Evolutionary conservation across 768 basidiomycete genomes (phyloP).

Genomic region (Tricholoma saponaceum): DNA sequence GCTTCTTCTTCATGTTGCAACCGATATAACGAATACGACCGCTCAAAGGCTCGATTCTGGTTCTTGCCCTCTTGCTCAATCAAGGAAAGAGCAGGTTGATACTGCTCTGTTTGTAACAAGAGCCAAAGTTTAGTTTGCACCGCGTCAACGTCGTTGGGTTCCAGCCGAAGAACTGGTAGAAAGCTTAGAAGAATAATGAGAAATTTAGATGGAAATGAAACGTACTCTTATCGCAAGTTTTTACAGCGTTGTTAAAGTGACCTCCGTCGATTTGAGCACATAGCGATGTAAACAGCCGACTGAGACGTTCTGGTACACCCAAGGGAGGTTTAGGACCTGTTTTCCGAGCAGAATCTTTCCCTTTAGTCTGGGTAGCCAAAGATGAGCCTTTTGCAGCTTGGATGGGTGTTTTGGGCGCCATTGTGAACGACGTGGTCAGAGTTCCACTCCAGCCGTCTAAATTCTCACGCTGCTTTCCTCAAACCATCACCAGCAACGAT

Average conservation of each 20-base stretch:
- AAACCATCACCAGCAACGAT: slow-evolving; percentile 29
- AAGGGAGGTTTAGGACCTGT: slow-evolving; percentile 35
- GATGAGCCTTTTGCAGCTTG: slow-evolving; percentile 2
- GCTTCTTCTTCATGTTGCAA: slow-evolving; percentile 76
- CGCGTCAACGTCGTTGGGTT: slow-evolving; percentile 67
- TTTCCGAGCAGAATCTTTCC: slow-evolving; percentile 5
- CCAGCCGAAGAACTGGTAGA: slow-evolving; percentile 61
- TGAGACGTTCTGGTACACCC: slow-evolving; percentile 34
- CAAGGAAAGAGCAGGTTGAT: slow-evolving; percentile 61
- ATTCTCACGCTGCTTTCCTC: slow-evolving; percentile 31
- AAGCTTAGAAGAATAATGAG: neutral
- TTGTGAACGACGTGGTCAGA: slow-evolving; percentile 1
- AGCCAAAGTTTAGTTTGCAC: slow-evolving; percentile 83
- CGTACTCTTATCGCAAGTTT: slow-evolving; percentile 90
- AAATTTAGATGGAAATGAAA: slow-evolving; percentile 15
- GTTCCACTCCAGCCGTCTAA: neutral
- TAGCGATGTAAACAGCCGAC: slow-evolving; percentile 70
- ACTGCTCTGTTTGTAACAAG: slow-evolving; percentile 83
- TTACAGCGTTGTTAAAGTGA: slow-evolving; percentile 79
- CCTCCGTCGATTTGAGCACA: slow-evolving; percentile 90
- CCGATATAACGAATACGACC: slow-evolving; percentile 81
- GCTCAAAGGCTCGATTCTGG: slow-evolving; percentile 52
- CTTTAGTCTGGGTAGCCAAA: slow-evolving; percentile 3
- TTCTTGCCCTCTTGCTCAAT: slow-evolving; percentile 33
- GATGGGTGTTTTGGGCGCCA: slow-evolving; percentile 9